These are phyloP conservation scores for Camelina laxa DNA, from an alignment of 345 rosid species.

Conservation along the genomic window DNA sequence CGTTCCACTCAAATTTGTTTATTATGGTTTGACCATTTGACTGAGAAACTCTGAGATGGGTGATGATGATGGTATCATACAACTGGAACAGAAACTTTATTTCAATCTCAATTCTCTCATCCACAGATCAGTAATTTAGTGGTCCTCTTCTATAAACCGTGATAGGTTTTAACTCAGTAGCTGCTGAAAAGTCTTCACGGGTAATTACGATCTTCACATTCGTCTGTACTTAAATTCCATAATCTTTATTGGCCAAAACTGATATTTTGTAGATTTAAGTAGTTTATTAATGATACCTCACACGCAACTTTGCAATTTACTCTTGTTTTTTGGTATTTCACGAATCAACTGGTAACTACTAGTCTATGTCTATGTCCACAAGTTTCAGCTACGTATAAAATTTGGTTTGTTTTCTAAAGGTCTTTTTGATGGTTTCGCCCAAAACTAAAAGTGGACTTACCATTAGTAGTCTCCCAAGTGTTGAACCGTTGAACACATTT, in stretches of 20 bases:
- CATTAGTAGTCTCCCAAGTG: slow-evolving; percentile 9
- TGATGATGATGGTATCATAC: slow-evolving; percentile 22
- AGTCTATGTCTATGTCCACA: neutral
- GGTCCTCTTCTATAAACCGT: slow-evolving; percentile 22
- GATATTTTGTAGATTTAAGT: neutral
- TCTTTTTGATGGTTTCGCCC: neutral
- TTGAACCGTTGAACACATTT: slow-evolving; percentile 14
- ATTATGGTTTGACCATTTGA: slow-evolving; percentile 10
- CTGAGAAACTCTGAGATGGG: slow-evolving; percentile 12
- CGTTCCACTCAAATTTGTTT: slow-evolving; percentile 24
- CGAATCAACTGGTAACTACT: neutral
- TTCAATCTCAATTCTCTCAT: neutral
- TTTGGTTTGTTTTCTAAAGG: neutral
- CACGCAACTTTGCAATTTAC: neutral
- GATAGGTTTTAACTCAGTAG: neutral
- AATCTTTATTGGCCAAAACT: neutral
- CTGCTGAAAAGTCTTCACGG: slow-evolving; percentile 20
- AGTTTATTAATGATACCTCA: neutral
- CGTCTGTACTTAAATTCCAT: neutral
- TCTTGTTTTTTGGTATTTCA: neutral
- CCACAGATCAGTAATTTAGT: slow-evolving; percentile 13
- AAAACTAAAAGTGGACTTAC: neutral
- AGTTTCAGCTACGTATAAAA: neutral
- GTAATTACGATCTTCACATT: neutral
- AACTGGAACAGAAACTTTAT: neutral